Percentiles rank a stretch among this genome's conserved stretches.
Evolutionary conservation across 2,329 filamentous ascomycete species (phyloP).

Genomic region (Exophiala sideris): DNA sequence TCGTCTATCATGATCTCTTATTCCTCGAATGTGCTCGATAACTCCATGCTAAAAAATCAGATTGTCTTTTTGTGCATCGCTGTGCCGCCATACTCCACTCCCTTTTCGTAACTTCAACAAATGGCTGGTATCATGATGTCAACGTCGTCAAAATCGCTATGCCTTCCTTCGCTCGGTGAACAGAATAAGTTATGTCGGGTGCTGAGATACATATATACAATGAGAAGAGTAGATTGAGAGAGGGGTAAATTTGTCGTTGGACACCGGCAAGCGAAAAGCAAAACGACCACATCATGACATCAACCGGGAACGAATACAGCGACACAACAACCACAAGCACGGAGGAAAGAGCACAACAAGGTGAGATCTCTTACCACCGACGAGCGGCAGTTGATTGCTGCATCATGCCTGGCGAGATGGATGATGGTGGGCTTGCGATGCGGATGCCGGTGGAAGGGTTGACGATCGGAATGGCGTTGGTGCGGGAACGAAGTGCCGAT

Average conservation of each 20-base stretch:
- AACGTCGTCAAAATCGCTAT: conserved; percentile 29
- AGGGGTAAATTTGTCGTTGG: conserved; percentile 12
- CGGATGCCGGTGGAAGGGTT: conserved; percentile 88
- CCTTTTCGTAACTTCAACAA: conserved; percentile 20
- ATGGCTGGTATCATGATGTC: conserved; percentile 30
- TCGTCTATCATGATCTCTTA: conserved; percentile 25
- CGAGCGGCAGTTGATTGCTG: conserved; percentile 48
- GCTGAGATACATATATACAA: conserved; percentile 26
- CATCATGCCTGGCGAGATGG: conserved; percentile 63
- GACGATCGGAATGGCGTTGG: conserved; percentile 96
- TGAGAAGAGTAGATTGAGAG: conserved; percentile 12
- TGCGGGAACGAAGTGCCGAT: conserved; percentile 67
- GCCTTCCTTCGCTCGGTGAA: conserved; percentile 24
- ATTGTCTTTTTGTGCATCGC: conserved; percentile 22
- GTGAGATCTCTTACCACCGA: conserved; percentile 33
- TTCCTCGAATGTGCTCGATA: conserved; percentile 21
- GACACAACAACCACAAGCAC: conserved; percentile 24
- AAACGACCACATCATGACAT: conserved; percentile 27
- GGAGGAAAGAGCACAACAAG: conserved; percentile 21
- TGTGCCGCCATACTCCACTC: conserved; percentile 28
- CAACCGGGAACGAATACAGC: conserved; percentile 24
- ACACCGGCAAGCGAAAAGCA: conserved; percentile 19
- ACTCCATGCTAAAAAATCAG: conserved; percentile 26
- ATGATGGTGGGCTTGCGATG: conserved; percentile 82
- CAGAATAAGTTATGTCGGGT: conserved; percentile 18